These are phyloP conservation scores for Incumbomyces lentus DNA, from an alignment of 2,329 filamentous ascomycete genomes.

Conservation along the genomic window DNA sequence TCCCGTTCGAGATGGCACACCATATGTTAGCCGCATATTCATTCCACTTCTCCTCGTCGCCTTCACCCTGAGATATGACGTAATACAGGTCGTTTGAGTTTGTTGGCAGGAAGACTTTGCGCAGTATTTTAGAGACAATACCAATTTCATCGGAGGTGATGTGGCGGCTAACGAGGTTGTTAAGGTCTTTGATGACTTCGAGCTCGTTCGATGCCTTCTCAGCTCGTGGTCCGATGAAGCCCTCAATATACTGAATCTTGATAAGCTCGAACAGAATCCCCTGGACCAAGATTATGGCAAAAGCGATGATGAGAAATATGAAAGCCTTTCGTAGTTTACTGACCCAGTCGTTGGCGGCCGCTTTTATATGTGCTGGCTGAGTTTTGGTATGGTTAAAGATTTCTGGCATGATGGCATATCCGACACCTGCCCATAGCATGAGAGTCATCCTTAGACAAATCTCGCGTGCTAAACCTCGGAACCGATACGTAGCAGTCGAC, in stretches of 20 bases:
- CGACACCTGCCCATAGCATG: conserved; percentile 1
- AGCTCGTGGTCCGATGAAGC: conserved; percentile 7
- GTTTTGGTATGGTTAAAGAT: background rate
- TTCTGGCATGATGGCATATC: background rate
- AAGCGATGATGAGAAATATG: conserved; percentile 6
- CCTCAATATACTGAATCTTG: conserved; percentile 3
- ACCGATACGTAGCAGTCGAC: background rate
- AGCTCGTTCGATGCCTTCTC: conserved; percentile 3
- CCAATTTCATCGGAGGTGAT: background rate
- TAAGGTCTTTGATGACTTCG: background rate
- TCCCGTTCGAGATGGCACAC: background rate
- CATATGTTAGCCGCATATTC: conserved; percentile 4
- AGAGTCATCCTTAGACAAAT: background rate
- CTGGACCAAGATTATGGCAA: conserved; percentile 4
- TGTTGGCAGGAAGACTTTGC: background rate
- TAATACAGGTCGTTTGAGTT: conserved; percentile 2
- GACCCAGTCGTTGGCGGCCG: conserved; percentile 2
- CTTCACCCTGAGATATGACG: background rate
- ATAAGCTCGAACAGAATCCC: conserved; percentile 3
- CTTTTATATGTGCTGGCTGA: background rate
- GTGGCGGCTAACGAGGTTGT: background rate
- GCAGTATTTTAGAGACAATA: background rate
- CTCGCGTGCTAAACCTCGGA: background rate
- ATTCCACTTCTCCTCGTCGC: background rate
- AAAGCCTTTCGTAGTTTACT: background rate